phyloP scores from a whole-genome alignment of 208 protist species.

The Acanthamoeba castellanii region DNA sequence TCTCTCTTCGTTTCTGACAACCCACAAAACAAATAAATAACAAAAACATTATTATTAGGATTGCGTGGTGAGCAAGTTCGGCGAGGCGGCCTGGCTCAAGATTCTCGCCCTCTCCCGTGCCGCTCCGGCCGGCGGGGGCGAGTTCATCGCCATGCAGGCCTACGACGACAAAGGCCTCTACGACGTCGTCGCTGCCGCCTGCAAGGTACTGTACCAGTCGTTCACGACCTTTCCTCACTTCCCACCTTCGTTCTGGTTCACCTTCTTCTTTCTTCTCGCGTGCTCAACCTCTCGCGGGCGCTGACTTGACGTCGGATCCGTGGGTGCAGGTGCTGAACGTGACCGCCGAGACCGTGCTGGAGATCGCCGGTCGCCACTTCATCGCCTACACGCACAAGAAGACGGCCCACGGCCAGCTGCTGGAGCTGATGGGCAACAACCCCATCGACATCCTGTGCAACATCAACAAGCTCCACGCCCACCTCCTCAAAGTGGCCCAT shows the following conservation, averaged over 20 bases:
- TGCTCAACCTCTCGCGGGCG: too few relatives aligned
- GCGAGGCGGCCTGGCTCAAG: slow-evolving; percentile 26
- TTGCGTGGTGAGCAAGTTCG: not conserved
- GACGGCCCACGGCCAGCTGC: slow-evolving; percentile 52
- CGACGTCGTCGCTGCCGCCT: slow-evolving; percentile 12
- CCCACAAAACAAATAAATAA: not conserved
- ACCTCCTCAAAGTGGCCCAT: slow-evolving; percentile 47
- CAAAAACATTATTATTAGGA: not conserved
- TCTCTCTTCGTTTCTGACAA: too few relatives aligned
- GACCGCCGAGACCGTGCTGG: not conserved
- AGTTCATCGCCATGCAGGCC: not conserved
- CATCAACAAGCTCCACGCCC: slow-evolving; percentile 55
- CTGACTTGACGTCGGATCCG: not conserved
- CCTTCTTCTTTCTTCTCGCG: too few relatives aligned
- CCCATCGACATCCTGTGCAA: slow-evolving; percentile 49
- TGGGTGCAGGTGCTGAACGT: not conserved
- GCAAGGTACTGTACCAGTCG: too few relatives aligned
- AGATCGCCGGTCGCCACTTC: slow-evolving; percentile 1
- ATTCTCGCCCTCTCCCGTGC: not conserved
- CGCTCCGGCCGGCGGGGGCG: not conserved
- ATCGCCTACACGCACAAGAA: slow-evolving; percentile 46
- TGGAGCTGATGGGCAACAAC: slow-evolving; percentile 51
- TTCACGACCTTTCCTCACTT: too few relatives aligned
- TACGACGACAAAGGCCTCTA: slow-evolving; percentile 30
- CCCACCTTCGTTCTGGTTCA: too few relatives aligned